These are phyloP conservation scores for Solanum gandarillasii DNA, from an alignment of 257 asterid genomes.

Conservation along the genomic window DNA sequence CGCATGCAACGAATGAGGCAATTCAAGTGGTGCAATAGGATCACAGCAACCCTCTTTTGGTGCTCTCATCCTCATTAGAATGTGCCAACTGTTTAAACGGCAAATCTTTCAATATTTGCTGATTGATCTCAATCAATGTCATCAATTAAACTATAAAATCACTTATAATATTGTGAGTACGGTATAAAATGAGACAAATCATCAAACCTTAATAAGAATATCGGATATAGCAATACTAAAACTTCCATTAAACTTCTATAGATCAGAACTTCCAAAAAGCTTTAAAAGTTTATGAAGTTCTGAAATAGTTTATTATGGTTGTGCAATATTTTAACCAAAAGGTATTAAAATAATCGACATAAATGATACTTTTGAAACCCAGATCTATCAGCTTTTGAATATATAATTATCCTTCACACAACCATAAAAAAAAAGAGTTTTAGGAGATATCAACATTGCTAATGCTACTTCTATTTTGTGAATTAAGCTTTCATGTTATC, in stretches of 20 bases:
- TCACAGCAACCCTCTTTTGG: slow-evolving; percentile 56
- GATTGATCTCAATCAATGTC: not conserved
- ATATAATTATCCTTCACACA: not conserved
- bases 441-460: not conserved
- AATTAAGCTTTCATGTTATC: not conserved
- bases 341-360: not conserved
- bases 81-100: slow-evolving; percentile 61
- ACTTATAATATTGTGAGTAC: not conserved
- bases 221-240: not conserved
- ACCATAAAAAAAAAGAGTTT: not conserved
- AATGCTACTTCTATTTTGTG: not conserved
- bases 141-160: not conserved
- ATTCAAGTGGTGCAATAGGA: slow-evolving; percentile 76
- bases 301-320: not conserved
- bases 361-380: not conserved
- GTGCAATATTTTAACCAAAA: not conserved
- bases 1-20: slow-evolving; percentile 82
- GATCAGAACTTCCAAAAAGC: not conserved
- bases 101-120: slow-evolving; percentile 1
- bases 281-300: not conserved
- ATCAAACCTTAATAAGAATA: not conserved
- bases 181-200: not conserved
- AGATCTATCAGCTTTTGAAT: not conserved
- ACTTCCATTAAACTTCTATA: not conserved
- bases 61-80: slow-evolving; percentile 73